Evolutionary conservation across 2,329 filamentous ascomycete genomes (phyloP).

Genomic region (Canariomyces notabilis): DNA sequence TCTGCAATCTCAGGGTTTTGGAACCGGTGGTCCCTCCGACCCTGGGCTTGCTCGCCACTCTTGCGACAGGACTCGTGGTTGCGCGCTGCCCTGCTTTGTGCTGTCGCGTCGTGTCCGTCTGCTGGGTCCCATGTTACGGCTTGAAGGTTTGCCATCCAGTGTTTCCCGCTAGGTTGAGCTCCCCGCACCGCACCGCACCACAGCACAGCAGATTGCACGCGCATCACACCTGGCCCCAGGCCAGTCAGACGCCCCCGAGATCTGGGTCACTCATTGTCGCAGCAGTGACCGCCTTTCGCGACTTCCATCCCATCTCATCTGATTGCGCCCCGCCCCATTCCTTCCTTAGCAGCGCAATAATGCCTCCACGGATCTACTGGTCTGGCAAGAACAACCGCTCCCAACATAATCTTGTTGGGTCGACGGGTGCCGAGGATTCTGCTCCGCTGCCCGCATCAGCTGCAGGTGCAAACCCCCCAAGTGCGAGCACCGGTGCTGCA

Average conservation of each 20-base stretch:
- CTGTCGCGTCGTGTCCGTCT: too few relatives aligned
- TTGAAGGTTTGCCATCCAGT: background rate
- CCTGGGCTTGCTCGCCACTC: constrained; percentile 2
- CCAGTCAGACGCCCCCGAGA: background rate
- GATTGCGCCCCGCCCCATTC: too few relatives aligned
- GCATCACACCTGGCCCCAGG: background rate
- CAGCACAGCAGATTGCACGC: background rate
- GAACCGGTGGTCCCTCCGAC: constrained; percentile 6
- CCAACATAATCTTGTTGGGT: constrained; percentile 50
- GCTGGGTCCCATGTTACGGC: background rate
- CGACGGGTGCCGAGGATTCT: constrained; percentile 29
- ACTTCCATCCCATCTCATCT: background rate
- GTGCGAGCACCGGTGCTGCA: constrained; percentile 15
- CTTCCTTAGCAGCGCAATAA: constrained; percentile 33
- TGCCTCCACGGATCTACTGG: constrained; percentile 47
- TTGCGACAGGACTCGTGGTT: constrained; percentile 1
- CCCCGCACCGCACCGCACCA: background rate
- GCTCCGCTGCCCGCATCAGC: constrained; percentile 16
- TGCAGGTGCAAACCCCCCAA: constrained; percentile 13
- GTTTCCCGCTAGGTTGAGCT: background rate
- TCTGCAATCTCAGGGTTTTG: constrained; percentile 3
- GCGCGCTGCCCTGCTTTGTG: constrained; percentile 2
- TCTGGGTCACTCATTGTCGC: background rate
- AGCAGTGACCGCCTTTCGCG: background rate
- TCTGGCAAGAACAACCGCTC: constrained; percentile 53